Conservation (phyloP, 257 asterid species). For the Forsythia suspensa region DNA sequence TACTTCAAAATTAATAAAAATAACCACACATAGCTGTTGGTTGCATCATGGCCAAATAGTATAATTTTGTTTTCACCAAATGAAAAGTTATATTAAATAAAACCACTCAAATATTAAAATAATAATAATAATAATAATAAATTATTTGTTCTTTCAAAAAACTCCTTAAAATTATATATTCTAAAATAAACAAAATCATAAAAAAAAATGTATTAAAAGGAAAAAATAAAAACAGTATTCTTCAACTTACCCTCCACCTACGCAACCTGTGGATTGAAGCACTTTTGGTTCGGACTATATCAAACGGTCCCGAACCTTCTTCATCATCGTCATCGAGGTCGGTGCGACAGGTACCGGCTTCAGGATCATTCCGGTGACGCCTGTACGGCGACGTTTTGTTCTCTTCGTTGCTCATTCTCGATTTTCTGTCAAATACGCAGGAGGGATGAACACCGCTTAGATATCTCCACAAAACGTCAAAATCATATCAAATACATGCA, state of each 20-base stretch:
- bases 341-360: conserved; percentile 39
- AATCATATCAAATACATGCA: conserved; percentile 16
- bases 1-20: too few relatives aligned
- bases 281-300: conserved; percentile 74
- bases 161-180: too few relatives aligned
- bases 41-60: too few relatives aligned
- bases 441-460: conserved; percentile 57
- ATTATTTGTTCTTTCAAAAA: too few relatives aligned
- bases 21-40: too few relatives aligned
- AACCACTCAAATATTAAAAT: too few relatives aligned
- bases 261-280: conserved; percentile 76
- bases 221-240: not conserved
- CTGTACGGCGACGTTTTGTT: conserved; percentile 56
- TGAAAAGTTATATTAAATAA: too few relatives aligned
- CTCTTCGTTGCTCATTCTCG: conserved; percentile 33
- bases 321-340: conserved; percentile 44
- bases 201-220: not conserved
- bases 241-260: conserved; percentile 77
- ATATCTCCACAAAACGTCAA: not conserved
- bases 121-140: too few relatives aligned
- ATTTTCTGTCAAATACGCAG: conserved; percentile 46
- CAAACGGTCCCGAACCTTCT: conserved; percentile 56
- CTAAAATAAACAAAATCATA: not conserved
- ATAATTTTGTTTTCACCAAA: too few relatives aligned
- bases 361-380: conserved; percentile 62